Conservation (phyloP, 192 early-diverging fungal genomes). For the Coemansia sp. region DNA sequence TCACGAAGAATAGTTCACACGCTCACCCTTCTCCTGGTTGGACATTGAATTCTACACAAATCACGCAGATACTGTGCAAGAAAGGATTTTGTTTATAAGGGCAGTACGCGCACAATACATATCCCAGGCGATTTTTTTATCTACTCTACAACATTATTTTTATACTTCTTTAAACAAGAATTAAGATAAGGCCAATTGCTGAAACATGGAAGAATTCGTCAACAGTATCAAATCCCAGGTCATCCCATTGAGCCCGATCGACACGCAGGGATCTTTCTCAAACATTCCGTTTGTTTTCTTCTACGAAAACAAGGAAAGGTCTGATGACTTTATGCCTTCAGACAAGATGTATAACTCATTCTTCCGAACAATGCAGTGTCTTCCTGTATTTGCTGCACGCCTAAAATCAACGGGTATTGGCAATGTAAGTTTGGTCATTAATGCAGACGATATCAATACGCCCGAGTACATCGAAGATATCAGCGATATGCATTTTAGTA, state of each 20-base stretch:
- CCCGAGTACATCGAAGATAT: constrained; percentile 37
- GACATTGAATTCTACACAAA: neutral
- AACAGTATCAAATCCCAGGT: constrained; percentile 36
- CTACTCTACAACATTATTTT: neutral
- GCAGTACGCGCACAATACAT: neutral
- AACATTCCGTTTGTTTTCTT: constrained; percentile 53
- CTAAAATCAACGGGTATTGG: constrained; percentile 23
- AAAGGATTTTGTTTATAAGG: neutral
- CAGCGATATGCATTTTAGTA: constrained; percentile 26
- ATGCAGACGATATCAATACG: constrained; percentile 28
- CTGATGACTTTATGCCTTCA: constrained; percentile 29
- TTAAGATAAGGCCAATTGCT: neutral
- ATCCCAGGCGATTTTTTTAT: neutral
- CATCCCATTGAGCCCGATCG: constrained; percentile 26
- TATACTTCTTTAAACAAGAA: neutral
- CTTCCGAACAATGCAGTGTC: constrained; percentile 21
- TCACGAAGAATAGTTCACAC: neutral
- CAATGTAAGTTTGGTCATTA: constrained; percentile 30
- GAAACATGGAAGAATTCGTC: constrained; percentile 6
- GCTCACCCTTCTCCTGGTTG: neutral
- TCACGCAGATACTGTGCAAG: neutral
- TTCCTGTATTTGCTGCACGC: constrained; percentile 32
- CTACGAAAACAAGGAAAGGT: constrained; percentile 24
- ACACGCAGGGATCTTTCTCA: constrained; percentile 45
- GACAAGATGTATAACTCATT: constrained; percentile 27